Evolutionary conservation across 2,329 filamentous ascomycete genomes (phyloP).

Genomic region (Fusarium sp.): DNA sequence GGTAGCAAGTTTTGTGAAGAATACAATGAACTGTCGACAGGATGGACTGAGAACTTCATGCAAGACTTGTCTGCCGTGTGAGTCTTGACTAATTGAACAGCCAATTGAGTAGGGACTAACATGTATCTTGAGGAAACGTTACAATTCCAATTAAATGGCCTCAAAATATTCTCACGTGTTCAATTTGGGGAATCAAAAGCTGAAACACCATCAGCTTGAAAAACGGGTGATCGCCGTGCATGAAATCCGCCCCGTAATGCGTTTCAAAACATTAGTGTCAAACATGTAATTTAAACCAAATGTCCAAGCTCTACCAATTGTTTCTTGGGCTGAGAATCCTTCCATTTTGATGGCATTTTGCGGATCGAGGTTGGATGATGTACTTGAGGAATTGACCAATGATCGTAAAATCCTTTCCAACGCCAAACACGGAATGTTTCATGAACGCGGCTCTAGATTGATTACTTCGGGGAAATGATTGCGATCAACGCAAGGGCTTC

Average conservation of each 20-base stretch:
- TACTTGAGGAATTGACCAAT: not conserved
- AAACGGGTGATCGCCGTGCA: constrained; percentile 18
- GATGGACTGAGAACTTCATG: not conserved
- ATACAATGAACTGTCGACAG: not conserved
- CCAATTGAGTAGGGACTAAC: too few relatives aligned
- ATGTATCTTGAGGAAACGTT: not conserved
- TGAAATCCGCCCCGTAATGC: constrained; percentile 1
- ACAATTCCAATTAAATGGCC: not conserved
- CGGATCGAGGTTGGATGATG: not conserved
- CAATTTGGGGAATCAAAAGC: not conserved
- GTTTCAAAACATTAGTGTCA: constrained; percentile 11
- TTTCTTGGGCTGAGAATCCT: not conserved
- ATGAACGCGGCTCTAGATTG: not conserved
- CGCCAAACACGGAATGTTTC: not conserved
- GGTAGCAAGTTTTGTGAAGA: not conserved
- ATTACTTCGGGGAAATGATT: not conserved
- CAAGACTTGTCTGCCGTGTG: not conserved
- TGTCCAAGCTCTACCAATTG: not conserved
- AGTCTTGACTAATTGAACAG: too few relatives aligned
- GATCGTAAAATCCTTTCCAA: not conserved
- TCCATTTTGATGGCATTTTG: not conserved
- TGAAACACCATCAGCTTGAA: not conserved
- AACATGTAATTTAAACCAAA: constrained; percentile 4
- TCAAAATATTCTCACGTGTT: not conserved
- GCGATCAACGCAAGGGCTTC: not conserved